Evolutionary conservation across 768 basidiomycete species (phyloP).

Genomic region (Podaxis carcinomalis): DNA sequence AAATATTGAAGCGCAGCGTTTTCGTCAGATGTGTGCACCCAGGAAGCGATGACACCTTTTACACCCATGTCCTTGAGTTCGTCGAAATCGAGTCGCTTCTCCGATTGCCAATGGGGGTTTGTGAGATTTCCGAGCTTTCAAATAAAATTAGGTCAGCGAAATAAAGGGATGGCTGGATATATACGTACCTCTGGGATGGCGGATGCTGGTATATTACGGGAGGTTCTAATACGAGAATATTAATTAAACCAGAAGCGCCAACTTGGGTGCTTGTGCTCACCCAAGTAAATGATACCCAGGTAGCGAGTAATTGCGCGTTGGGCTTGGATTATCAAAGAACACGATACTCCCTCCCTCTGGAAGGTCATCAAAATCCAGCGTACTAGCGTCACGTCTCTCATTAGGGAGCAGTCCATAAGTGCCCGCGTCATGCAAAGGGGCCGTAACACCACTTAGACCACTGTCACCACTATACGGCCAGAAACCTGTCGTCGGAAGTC

Average conservation of each 20-base stretch:
- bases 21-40: conserved; percentile 24
- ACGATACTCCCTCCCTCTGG: conserved; percentile 18
- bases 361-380: conserved; percentile 18
- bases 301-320: conserved; percentile 23
- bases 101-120: conserved; percentile 27
- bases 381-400: conserved; percentile 14
- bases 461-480: conserved; percentile 29
- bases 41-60: conserved; percentile 21
- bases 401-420: conserved; percentile 18
- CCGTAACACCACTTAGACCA: conserved; percentile 22
- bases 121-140: conserved; percentile 24
- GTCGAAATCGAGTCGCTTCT: conserved; percentile 23
- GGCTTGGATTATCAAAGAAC: conserved; percentile 29
- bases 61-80: conserved; percentile 19
- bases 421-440: conserved; percentile 23
- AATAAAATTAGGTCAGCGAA: neutral
- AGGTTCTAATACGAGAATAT: conserved; percentile 15
- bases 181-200: conserved; percentile 22
- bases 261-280: conserved; percentile 12
- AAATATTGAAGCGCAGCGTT: conserved; percentile 26
- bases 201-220: conserved; percentile 15
- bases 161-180: neutral
- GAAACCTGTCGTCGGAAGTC: conserved; percentile 26
- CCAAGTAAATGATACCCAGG: conserved; percentile 25
- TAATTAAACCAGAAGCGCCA: neutral